A percentile compares a stretch with the other conserved stretches of the same genome.
phyloP scores from a whole-genome alignment of 2,329 filamentous ascomycete species.

The Ascochyta fabae region DNA sequence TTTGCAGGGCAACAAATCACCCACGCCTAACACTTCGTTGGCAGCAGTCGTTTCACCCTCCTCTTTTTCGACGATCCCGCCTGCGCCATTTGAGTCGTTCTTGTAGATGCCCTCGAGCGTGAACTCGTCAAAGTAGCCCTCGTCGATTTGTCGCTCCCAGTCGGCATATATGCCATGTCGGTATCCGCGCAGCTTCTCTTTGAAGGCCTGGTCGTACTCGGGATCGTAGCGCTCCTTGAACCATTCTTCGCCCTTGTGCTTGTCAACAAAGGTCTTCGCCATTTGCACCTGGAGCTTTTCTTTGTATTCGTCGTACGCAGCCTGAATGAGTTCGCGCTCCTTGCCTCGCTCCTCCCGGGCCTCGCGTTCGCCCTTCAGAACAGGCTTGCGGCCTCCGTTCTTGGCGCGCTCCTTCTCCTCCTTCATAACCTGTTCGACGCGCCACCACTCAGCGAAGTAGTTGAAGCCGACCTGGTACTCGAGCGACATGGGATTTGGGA shows the following conservation, averaged over 20 bases:
- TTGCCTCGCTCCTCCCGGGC: constrained; percentile 76
- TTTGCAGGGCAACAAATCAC: constrained; percentile 83
- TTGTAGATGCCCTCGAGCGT: constrained; percentile 94
- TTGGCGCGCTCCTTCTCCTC: constrained; percentile 77
- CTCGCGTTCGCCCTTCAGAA: constrained; percentile 69
- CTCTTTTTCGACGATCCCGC: constrained; percentile 88
- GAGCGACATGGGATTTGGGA: constrained; percentile 74
- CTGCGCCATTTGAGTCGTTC: constrained; percentile 85
- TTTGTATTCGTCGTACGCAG: constrained; percentile 70
- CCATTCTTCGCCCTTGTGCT: constrained; percentile 97
- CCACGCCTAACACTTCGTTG: constrained; percentile 90
- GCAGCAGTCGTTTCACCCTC: constrained; percentile 91
- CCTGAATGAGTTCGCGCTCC: constrained; percentile 79
- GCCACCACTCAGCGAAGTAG: constrained; percentile 87
- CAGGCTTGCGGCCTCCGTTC: constrained; percentile 71
- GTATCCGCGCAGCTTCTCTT: constrained; percentile 77
- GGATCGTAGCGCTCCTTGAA: constrained; percentile 94
- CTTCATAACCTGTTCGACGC: constrained; percentile 80
- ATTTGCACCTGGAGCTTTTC: constrained; percentile 72
- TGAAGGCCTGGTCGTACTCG: constrained; percentile 77
- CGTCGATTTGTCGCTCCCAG: constrained; percentile 87
- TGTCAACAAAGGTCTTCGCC: constrained; percentile 86
- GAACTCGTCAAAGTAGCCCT: constrained; percentile 90
- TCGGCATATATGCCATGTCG: constrained; percentile 79
- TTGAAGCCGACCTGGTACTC: constrained; percentile 85